Evolutionary conservation across 192 early-diverging fungal genomes (phyloP), one percentile per base, ranked within the genome.

Genomic region (Rhizophagus clarus): DNA sequence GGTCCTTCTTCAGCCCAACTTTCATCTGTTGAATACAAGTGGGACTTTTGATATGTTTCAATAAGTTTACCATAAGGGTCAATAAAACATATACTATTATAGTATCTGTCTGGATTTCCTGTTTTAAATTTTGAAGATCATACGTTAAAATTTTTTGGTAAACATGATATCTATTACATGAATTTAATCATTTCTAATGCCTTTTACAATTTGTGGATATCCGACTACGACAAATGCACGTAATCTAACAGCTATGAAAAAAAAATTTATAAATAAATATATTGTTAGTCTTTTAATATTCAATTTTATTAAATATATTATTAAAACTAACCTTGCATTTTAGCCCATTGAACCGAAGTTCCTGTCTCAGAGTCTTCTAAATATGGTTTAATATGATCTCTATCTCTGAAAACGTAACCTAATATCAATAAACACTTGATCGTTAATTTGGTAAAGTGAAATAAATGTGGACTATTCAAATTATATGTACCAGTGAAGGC

Each of bases 1-100:
- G 83, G 82, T 3, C 95, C 95, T 81, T 89, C 89, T 28, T 83
- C 77, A 4, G 95, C 95, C 95, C 95, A 96, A 22, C 62, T 81
- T 77, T 94, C 93, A 77, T 96, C 95, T 0, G 85, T 87, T 67
- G 89, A 83, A 79, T 87, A 95, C 45, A 96, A 80, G 81, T 92
- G 92, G 22, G 86, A 77, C 47, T 95, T 96, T 61, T 92, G 87
- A 82, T 96, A 96, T 0, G 89, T 88, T 5, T 67, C 69, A 7
- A 94, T 77, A 12, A 92, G 56, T 1, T 81, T 51, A 1, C 88
- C 89, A 10, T 83, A 20, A 5, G 84, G 89, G n/a, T 85, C 79
- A 5, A 95, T 85, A 70, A 93, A 84, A 66, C 85, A 88, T 4
- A 90, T 73, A 40, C 87, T 89, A 79, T 95, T 95, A 81, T 90